A percentile compares a stretch with the other conserved stretches of the same genome.
Evolutionary conservation across 441 rosid genomes (phyloP).

Genomic region (California macrophylla): DNA sequence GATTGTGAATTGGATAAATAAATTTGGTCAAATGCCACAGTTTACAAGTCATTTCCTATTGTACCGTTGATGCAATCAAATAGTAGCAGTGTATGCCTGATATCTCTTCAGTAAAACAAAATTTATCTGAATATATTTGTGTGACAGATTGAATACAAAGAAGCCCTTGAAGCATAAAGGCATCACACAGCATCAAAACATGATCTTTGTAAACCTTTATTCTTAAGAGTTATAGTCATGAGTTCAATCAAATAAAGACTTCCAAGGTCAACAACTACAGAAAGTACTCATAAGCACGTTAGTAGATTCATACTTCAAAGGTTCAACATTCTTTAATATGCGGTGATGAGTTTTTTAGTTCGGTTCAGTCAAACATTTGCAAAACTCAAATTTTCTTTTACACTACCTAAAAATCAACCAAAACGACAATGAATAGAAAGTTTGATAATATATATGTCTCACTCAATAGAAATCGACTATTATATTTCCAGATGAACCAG

Average conservation of each 20-base stretch:
- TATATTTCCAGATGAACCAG: slow-evolving; percentile 87
- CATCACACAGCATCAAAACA: neutral
- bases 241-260: neutral
- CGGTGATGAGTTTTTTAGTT: neutral
- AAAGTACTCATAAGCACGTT: neutral
- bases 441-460: slow-evolving; percentile 23
- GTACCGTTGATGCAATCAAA: neutral
- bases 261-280: neutral
- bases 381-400: neutral
- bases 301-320: neutral
- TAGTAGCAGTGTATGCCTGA: neutral
- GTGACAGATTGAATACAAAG: neutral
- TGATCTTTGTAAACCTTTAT: neutral
- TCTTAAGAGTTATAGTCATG: neutral
- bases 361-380: neutral
- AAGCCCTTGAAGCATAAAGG: neutral
- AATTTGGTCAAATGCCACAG: neutral
- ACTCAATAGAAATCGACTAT: slow-evolving; percentile 97
- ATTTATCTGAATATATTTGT: neutral
- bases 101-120: neutral
- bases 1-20: neutral
- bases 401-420: neutral
- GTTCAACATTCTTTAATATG: neutral
- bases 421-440: neutral
- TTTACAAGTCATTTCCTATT: neutral